Evolutionary conservation across 1,284 basidiomycete species (phyloP), one percentile per base, ranked within the genome.

Genomic region (Ustilago lituana): DNA sequence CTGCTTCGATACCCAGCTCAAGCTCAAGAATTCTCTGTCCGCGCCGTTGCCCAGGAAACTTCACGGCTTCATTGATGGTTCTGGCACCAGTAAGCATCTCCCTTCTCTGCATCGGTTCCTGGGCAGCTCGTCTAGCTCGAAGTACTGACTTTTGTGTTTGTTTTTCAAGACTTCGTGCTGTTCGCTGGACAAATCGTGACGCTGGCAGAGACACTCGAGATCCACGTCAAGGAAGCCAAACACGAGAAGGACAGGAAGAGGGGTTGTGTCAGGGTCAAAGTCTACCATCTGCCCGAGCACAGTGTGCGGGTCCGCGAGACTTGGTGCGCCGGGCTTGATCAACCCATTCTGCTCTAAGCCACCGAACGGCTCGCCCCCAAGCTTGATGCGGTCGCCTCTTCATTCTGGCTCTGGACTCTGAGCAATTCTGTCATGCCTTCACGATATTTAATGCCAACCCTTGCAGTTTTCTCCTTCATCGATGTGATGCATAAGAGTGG

Each of bases 81-180:
- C 46, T 10, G 52, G 26, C 9, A 61, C 46, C 29, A 36, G 32
- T 15, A 11, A n/a, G 10, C 20, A 11, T 15, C 23, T 24, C 37
- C 19, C 19, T 10, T 20, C 19, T 38, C 19, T 39, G 6, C 37
- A 17, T 9, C 9, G 37, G 4, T 19, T 8, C 14, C 10, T 19
- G n/a, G n/a, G n/a, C n/a, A n/a, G n/a, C n/a, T n/a, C n/a, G n/a
- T n/a, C n/a, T n/a, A n/a, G n/a, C n/a, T n/a, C n/a, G n/a, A n/a
- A n/a, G n/a, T n/a, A n/a, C n/a, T n/a, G n/a, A n/a, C n/a, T n/a
- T n/a, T n/a, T n/a, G n/a, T n/a, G n/a, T n/a, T n/a, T n/a, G n/a
- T n/a, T n/a, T n/a, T n/a, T n/a, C n/a, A n/a, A n/a, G 39, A 63
- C 39, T 49, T 58, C 20, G 50, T 58, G 2, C 46, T 64, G 24